These are phyloP conservation scores for Rhodotorula sp. DNA, from an alignment of 1,284 basidiomycete species.

Conservation along the genomic window DNA sequence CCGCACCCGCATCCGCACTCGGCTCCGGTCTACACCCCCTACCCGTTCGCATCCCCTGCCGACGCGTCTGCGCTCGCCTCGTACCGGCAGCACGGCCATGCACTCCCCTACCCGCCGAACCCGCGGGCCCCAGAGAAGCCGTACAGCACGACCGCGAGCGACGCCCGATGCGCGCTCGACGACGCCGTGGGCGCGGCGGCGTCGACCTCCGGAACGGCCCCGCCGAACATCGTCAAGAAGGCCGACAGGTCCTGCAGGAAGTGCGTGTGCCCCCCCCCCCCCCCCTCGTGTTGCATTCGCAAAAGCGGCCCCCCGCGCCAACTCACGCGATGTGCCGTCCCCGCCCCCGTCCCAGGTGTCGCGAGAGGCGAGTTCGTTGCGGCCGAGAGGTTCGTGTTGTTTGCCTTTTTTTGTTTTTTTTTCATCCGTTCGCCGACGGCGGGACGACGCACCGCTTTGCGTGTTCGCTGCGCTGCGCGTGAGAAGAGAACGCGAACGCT, in stretches of 20 bases:
- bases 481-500: too few relatives aligned
- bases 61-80: neutral
- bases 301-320: too few relatives aligned
- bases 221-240: constrained; percentile 15
- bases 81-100: too few relatives aligned
- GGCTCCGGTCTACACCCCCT: neutral
- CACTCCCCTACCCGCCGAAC: too few relatives aligned
- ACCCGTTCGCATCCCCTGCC: neutral
- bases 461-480: fast-evolving
- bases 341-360: constrained; percentile 6
- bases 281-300: neutral
- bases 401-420: too few relatives aligned
- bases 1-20: neutral
- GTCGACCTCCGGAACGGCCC: neutral
- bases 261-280: neutral
- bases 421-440: too few relatives aligned
- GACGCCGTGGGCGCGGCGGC: neutral
- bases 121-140: too few relatives aligned
- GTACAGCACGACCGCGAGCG: too few relatives aligned
- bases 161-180: neutral
- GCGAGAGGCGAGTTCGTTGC: constrained; percentile 28
- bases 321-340: neutral
- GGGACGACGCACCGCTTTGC: neutral
- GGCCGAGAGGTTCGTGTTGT: constrained; percentile 13
- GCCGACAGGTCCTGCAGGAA: constrained; percentile 28